Evolutionary conservation across 495 filamentous ascomycete genomes (phyloP), one percentile per base, ranked within the genome.

Genomic region (Penicillium egyptiacum): DNA sequence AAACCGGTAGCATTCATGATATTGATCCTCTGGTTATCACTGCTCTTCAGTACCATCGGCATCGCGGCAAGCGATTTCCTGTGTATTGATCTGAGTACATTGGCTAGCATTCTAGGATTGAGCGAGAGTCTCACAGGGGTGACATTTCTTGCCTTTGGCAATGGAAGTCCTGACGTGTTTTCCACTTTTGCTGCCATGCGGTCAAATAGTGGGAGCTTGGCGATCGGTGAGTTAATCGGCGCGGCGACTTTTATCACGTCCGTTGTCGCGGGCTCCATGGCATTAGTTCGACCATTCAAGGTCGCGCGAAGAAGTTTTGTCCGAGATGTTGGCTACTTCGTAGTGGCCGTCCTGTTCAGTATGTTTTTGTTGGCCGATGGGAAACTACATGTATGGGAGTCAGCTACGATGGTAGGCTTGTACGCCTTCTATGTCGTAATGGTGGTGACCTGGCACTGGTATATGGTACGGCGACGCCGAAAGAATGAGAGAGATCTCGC

Each of bases 151-250:
- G 95, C 95, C 4, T 94, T 99, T 71, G 95, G 95, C 51, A 99
- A 99, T 75, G 95, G 95, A n/a, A 97, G 92, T 60, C 95, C 95
- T 0, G 95, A 99, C 72, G 92, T 99, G 17, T 99, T 99, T 71
- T 96, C 90, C 39, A 99, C 95, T 3, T 97, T 98, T 67, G 95
- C 93, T 28, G 95, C 95, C 56, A 98, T 99, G 92, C 86, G 86
- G 68, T 94, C 92, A 25, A 89, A 98, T 63, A 96, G 91, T 65
- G 95, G 92, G 4, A 96, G 92, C 72, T 80, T 99, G 72, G 95
- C 95, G 1, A 86, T 98, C 57, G 95, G 95, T 30, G 95, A 99
- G 73, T 78, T 99, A 49, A 90, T 99, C 28, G 95, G 95, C 17
- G 95, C 95, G 10, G 95, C 95, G 14, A 84, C 89, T 44, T 99